Evolutionary conservation across 164 flowering plant genomes (phyloP).

Genomic region (Malania oleifera): DNA sequence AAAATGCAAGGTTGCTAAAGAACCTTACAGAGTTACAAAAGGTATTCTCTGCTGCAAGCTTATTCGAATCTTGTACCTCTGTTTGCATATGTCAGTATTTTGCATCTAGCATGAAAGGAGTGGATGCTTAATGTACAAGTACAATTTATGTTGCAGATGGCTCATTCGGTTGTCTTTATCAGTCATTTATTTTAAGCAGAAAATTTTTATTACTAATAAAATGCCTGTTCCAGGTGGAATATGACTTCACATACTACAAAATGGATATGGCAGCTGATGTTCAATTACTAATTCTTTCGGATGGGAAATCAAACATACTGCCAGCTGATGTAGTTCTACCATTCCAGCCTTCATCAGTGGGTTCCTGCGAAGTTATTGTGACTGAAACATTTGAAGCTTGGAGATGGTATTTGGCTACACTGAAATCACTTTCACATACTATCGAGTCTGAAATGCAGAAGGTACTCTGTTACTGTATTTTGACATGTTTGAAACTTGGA

Average conservation of each 20-base stretch:
- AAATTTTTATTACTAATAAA: not conserved
- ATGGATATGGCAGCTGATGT: slow-evolving; percentile 83
- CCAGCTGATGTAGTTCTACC: slow-evolving; percentile 92
- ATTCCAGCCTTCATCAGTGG: slow-evolving; percentile 53
- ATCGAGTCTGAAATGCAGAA: slow-evolving; percentile 70
- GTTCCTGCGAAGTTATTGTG: slow-evolving; percentile 17
- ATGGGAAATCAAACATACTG: slow-evolving; percentile 76
- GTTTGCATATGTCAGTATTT: no score
- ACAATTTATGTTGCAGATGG: no score
- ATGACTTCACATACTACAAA: slow-evolving; percentile 80
- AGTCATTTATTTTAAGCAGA: not conserved
- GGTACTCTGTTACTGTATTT: slow-evolving; percentile 32
- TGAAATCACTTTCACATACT: slow-evolving; percentile 58
- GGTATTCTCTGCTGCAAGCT: slow-evolving; percentile 33
- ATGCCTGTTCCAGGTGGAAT: slow-evolving; percentile 63
- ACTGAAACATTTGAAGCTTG: slow-evolving; percentile 54
- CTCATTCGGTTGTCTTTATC: not conserved
- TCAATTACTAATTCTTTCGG: slow-evolving; percentile 73
- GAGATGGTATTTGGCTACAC: slow-evolving; percentile 85
- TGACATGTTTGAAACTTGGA: not conserved
- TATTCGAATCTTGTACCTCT: not conserved
- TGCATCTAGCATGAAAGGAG: no score
- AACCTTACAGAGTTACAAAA: slow-evolving; percentile 63
- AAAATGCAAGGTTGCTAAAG: slow-evolving; percentile 64
- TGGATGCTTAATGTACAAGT: no score